Conservation (phyloP, 1,284 basidiomycete genomes). For the Apiotrichum sp. region DNA sequence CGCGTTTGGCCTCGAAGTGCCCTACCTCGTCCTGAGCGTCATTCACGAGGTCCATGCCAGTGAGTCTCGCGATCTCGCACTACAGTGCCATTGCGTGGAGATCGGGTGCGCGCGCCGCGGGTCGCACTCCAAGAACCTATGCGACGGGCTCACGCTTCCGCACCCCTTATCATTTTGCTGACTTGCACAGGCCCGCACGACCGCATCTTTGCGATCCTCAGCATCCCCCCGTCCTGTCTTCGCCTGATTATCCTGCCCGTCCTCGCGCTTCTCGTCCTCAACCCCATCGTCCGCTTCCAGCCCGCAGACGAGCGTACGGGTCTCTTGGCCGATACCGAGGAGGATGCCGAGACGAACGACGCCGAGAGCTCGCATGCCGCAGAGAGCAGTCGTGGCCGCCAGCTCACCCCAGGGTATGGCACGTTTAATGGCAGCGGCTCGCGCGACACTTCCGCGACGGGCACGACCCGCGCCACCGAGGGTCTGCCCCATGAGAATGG, state of each 20-base stretch:
- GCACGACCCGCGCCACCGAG: not conserved
- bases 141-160: not conserved
- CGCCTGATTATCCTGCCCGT: slow-evolving; percentile 32
- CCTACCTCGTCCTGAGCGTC: slow-evolving; percentile 34
- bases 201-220: slow-evolving; percentile 31
- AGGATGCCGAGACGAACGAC: slow-evolving; percentile 8
- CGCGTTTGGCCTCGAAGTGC: slow-evolving; percentile 31
- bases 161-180: not conserved
- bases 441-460: slow-evolving; percentile 5
- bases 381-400: not conserved
- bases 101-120: not conserved
- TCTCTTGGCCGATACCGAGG: slow-evolving; percentile 21
- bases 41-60: slow-evolving; percentile 24
- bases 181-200: slow-evolving; percentile 14
- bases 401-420: slow-evolving; percentile 20
- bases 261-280: slow-evolving; percentile 27
- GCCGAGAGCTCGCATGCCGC: not conserved
- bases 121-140: not conserved
- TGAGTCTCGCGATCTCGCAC: slow-evolving; percentile 18
- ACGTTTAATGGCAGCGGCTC: slow-evolving; percentile 24
- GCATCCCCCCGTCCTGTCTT: slow-evolving; percentile 29
- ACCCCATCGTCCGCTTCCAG: slow-evolving; percentile 32
- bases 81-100: no score
- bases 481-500: not conserved
- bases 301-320: slow-evolving; percentile 32